A percentile compares a stretch with the other conserved stretches of the same genome.
Conservation (phyloP, 2,329 filamentous ascomycete genomes). For the Leptographium radiaticola region DNA sequence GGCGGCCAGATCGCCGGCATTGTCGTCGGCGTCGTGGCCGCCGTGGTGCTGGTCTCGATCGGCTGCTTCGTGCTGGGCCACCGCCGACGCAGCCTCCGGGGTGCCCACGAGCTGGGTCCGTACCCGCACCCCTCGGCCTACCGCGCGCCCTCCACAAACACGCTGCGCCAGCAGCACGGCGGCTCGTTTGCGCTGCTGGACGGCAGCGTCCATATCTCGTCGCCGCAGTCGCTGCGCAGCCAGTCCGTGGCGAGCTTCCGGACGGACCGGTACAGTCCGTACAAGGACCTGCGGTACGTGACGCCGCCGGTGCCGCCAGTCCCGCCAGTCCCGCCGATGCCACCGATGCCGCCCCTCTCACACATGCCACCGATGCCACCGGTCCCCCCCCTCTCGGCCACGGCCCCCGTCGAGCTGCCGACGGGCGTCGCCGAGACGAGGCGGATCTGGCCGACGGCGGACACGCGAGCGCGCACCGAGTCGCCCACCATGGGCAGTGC, state of each 20-base stretch:
- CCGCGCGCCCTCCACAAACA: background rate
- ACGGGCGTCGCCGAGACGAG: background rate
- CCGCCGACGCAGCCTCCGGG: slow-evolving; percentile 29
- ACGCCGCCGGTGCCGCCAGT: background rate
- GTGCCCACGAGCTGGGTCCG: no score
- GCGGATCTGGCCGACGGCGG: background rate
- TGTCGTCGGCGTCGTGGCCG: slow-evolving; percentile 34
- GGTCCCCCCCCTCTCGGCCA: no score
- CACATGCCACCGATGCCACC: no score
- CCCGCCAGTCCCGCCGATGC: background rate
- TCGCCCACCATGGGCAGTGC: background rate
- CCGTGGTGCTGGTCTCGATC: slow-evolving; percentile 20
- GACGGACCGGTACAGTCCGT: background rate
- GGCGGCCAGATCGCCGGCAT: slow-evolving; percentile 47
- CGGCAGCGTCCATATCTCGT: background rate
- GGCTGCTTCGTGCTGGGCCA: slow-evolving; percentile 31
- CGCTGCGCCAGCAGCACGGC: background rate
- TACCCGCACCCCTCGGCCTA: background rate
- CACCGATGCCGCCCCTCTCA: no score
- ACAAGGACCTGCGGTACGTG: background rate
- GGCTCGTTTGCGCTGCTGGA: background rate
- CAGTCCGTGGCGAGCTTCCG: background rate
- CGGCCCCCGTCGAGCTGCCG: background rate
- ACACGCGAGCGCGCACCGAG: background rate
- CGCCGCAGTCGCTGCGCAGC: background rate